Percentiles rank a stretch among this genome's conserved stretches.
phyloP scores from a whole-genome alignment of 2,329 filamentous ascomycete species.

The Aspergillus phoenicis region DNA sequence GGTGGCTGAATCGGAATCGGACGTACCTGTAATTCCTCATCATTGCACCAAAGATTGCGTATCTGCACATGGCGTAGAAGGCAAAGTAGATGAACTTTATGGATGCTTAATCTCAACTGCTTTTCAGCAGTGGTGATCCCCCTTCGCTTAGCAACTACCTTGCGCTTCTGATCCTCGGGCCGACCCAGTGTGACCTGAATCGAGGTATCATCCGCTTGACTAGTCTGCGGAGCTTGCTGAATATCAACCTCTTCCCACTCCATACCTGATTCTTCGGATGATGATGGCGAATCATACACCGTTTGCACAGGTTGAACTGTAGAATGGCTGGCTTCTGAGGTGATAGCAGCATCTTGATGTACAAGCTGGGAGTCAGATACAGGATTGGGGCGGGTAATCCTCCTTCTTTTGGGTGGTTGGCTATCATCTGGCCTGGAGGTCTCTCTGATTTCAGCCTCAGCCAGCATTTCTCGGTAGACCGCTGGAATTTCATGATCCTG shows the following conservation, averaged over 20 bases:
- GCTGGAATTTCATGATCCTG: slow-evolving; percentile 35
- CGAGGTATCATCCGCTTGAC: slow-evolving; percentile 26
- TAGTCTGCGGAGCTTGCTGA: slow-evolving; percentile 33
- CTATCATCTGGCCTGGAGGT: slow-evolving; percentile 27
- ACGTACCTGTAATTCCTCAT: slow-evolving; percentile 64
- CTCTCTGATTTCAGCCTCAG: slow-evolving; percentile 41
- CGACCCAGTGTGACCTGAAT: slow-evolving; percentile 44
- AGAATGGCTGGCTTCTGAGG: slow-evolving; percentile 14
- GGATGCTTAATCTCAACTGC: slow-evolving; percentile 69
- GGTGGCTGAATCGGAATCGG: not conserved
- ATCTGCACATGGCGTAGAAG: slow-evolving; percentile 74
- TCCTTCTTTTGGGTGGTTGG: slow-evolving; percentile 43
- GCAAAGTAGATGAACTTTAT: slow-evolving; percentile 84
- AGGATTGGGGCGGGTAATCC: slow-evolving; percentile 32
- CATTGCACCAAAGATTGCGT: slow-evolving; percentile 89
- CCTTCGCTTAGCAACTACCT: slow-evolving; percentile 46
- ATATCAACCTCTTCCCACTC: slow-evolving; percentile 66
- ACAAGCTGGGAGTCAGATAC: slow-evolving; percentile 6
- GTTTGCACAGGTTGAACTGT: slow-evolving; percentile 30
- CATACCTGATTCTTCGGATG: slow-evolving; percentile 62
- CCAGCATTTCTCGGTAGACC: slow-evolving; percentile 47
- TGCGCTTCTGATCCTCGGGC: slow-evolving; percentile 29
- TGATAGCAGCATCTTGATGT: slow-evolving; percentile 17
- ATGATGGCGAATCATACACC: slow-evolving; percentile 46
- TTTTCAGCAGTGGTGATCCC: slow-evolving; percentile 60